Evolutionary conservation across 768 basidiomycete genomes (phyloP).

Genomic region (Pholiota conissans): DNA sequence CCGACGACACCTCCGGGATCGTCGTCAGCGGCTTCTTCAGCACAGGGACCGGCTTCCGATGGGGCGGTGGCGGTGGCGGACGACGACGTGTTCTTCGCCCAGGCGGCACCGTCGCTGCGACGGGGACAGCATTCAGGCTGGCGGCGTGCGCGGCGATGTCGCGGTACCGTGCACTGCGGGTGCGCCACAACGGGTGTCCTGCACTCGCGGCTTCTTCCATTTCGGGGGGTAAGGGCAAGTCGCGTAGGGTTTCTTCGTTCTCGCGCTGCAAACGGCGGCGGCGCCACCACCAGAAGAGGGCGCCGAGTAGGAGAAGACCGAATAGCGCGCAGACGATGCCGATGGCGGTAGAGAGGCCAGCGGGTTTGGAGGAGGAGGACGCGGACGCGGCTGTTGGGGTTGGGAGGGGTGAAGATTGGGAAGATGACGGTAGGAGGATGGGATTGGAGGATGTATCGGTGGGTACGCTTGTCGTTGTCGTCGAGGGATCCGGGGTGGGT

Average conservation of each 20-base stretch:
- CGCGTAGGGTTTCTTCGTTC: background rate
- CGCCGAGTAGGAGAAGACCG: background rate
- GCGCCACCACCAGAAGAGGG: constrained; percentile 6
- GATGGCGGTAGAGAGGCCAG: constrained; percentile 2
- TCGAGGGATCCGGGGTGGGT: constrained; percentile 5
- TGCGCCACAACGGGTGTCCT: background rate
- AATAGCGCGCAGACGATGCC: constrained; percentile 4
- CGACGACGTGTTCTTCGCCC: background rate
- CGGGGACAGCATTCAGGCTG: background rate
- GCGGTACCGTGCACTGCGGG: constrained; percentile 5
- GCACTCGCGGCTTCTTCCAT: background rate
- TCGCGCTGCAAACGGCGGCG: background rate
- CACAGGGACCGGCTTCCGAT: background rate
- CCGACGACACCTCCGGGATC: background rate
- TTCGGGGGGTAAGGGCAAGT: background rate
- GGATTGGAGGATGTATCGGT: constrained; percentile 2
- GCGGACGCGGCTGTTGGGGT: constrained; percentile 6
- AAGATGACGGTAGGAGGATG: background rate
- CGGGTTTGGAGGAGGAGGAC: constrained; percentile 2
- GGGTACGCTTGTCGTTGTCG: constrained; percentile 1
- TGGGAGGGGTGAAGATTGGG: constrained; percentile 1
- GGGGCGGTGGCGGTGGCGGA: background rate
- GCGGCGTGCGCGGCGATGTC: constrained; percentile 1
- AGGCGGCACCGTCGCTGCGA: background rate
- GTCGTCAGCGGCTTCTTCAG: background rate